Percentiles rank a stretch among this genome's conserved stretches.
Evolutionary conservation across 805 yeast genomes (phyloP).

Genomic region (Cyberlindnera meyerae): DNA sequence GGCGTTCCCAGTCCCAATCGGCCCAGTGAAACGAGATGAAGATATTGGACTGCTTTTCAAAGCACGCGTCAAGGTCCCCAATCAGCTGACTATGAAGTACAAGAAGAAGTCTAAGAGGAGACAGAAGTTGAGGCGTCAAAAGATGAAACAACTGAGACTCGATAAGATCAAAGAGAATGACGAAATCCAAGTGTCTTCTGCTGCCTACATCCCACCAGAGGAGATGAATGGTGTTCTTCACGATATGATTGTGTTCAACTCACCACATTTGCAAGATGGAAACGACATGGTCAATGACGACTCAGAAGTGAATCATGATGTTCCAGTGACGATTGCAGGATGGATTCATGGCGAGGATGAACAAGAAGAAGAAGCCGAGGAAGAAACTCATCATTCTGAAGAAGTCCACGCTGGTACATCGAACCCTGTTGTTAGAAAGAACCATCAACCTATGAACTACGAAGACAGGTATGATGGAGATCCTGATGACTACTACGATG

Average conservation of each 20-base stretch:
- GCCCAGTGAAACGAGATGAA: conserved; percentile 5
- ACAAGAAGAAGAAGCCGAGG: background rate
- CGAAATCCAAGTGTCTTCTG: conserved; percentile 6
- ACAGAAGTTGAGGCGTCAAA: background rate
- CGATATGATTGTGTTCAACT: conserved; percentile 11
- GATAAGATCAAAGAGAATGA: background rate
- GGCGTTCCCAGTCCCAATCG: conserved; percentile 5
- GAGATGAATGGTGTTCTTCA: conserved; percentile 11
- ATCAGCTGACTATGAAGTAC: background rate
- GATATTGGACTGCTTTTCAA: conserved; percentile 3
- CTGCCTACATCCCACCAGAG: conserved; percentile 8
- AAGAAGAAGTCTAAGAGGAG: conserved; percentile 4
- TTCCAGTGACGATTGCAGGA: conserved; percentile 7
- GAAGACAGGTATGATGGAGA: conserved; percentile 31
- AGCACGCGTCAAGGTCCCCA: background rate
- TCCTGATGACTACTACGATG: conserved; percentile 13
- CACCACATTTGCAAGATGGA: conserved; percentile 5
- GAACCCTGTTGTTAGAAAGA: conserved; percentile 4
- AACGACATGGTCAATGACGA: background rate
- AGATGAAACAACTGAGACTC: no score
- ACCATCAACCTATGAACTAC: background rate
- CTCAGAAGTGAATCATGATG: background rate
- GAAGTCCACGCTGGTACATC: conserved; percentile 9
- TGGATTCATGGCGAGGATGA: conserved; percentile 5
- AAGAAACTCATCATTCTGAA: background rate